These are phyloP conservation scores for Lipomyces sp. DNA, from an alignment of 805 yeast species.

Conservation along the genomic window DNA sequence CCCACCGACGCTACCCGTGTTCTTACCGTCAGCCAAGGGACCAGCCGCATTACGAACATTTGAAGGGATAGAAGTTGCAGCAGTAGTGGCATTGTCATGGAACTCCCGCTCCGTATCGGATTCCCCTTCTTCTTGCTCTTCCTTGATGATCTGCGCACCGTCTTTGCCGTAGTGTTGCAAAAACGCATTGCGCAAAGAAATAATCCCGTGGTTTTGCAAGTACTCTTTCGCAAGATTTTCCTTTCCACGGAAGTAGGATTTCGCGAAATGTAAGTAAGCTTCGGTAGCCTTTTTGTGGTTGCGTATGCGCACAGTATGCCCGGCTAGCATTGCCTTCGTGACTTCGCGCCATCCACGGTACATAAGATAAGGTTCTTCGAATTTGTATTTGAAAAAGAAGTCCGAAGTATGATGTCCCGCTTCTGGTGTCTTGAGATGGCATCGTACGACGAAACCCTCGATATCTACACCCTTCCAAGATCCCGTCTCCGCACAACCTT, in stretches of 20 bases:
- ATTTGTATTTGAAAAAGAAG: slow-evolving; percentile 87
- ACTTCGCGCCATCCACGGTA: slow-evolving; percentile 89
- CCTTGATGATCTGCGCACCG: slow-evolving; percentile 53
- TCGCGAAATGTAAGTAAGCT: slow-evolving; percentile 66
- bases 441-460: slow-evolving; percentile 91
- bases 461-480: slow-evolving; percentile 66
- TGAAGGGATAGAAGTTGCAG: no score
- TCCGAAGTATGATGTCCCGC: slow-evolving; percentile 30
- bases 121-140: slow-evolving; percentile 36
- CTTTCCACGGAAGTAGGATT: slow-evolving; percentile 51
- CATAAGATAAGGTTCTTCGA: slow-evolving; percentile 90
- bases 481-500: slow-evolving; percentile 61
- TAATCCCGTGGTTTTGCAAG: slow-evolving; percentile 63
- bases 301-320: slow-evolving; percentile 39
- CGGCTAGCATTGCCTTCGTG: slow-evolving; percentile 55
- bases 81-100: slow-evolving; percentile 27
- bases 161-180: slow-evolving; percentile 51
- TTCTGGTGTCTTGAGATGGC: slow-evolving; percentile 38
- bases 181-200: slow-evolving; percentile 66
- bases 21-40: slow-evolving; percentile 7
- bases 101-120: slow-evolving; percentile 8
- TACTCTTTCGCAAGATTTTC: slow-evolving; percentile 49
- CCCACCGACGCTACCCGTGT: background rate
- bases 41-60: no score
- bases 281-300: slow-evolving; percentile 60